Evolutionary conservation across 305 asterid species (phyloP), one percentile per base, ranked within the genome.

Genomic region (Fraxinus sp.): DNA sequence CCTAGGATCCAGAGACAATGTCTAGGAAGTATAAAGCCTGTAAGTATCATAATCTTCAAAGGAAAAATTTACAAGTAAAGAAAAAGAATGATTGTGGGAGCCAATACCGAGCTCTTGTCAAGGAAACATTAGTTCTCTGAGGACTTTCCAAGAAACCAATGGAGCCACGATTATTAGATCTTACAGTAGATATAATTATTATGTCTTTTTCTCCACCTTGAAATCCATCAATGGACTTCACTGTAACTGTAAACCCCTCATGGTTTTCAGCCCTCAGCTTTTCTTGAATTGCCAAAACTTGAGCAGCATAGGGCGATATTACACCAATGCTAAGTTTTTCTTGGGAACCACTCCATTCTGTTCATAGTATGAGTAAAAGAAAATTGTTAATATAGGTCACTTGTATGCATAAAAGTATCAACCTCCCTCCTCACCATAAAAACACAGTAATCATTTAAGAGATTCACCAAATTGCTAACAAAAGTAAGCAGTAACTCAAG

Each of bases 1-100:
- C 98, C 98, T 86, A 94, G 79, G 68, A 94, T 90, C 98, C 98
- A 93, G 1, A 94, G 91, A 80, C 91, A 90, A 73, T 93, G 91
- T 66, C 98, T 93, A 75, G 16, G 79, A 84, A 46, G 70, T 55
- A 79, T 49, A 86, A 32, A 66, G 35, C 75, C 11, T 79, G 37
- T 24, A 35, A 57, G 26, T 52, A 81, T 70, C 79, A 80, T 9
- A 9, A 70, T 20, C 37, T 64, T 52, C 22, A 7, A 26, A 8
- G 4, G 30, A 76, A 22, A 82, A 79, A 52, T 75, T 3, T 26
- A 81, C 8, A 64, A 78, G 71, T 62, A 8, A 36, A 77, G 4
- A 68, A 76, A 11, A 76, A 82, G 24, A 79, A 13, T 18, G 52
- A 36, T 71, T 46, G 52, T 28, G 16, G 20, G 26, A 80, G 46